phyloP scores from a whole-genome alignment of 2,329 filamentous ascomycete genomes.

The Nigrograna mackinnonii region DNA sequence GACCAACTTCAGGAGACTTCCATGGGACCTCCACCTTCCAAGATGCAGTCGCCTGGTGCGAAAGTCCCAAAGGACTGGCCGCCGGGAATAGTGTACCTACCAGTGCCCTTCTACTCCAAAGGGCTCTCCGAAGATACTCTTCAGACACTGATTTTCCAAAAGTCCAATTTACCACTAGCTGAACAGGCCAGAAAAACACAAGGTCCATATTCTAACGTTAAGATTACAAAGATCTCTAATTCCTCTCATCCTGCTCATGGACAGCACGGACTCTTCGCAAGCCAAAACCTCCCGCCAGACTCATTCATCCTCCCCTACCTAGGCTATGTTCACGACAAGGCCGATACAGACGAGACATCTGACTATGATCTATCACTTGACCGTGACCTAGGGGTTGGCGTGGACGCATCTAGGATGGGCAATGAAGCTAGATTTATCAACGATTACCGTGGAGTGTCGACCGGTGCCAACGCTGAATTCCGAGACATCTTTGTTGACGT shows the following conservation, averaged over 20 bases:
- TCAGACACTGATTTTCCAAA: slow-evolving; percentile 21
- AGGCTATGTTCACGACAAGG: slow-evolving; percentile 51
- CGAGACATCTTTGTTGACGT: slow-evolving; percentile 44
- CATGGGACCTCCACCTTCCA: not conserved
- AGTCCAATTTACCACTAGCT: slow-evolving; percentile 16
- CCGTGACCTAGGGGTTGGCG: slow-evolving; percentile 50
- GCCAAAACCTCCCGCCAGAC: slow-evolving; percentile 46
- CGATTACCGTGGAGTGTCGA: slow-evolving; percentile 55
- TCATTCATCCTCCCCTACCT: slow-evolving; percentile 55
- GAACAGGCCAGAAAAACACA: slow-evolving; percentile 15
- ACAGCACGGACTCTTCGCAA: slow-evolving; percentile 54
- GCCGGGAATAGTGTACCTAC: slow-evolving; percentile 26
- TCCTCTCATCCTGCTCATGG: slow-evolving; percentile 51
- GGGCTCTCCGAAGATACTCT: slow-evolving; percentile 25
- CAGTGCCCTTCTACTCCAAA: slow-evolving; percentile 34
- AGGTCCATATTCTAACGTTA: slow-evolving; percentile 42
- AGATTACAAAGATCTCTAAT: slow-evolving; percentile 45
- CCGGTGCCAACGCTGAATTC: slow-evolving; percentile 48
- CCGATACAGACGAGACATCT: slow-evolving; percentile 45
- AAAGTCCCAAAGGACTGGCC: slow-evolving; percentile 36
- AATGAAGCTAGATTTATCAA: slow-evolving; percentile 59
- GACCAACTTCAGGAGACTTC: slow-evolving; percentile 1
- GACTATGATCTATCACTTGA: slow-evolving; percentile 58
- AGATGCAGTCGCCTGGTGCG: not conserved
- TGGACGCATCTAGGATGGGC: slow-evolving; percentile 53